Base-by-base conservation (phyloP, 2,329 filamentous ascomycete species). In the Penicillium sp. region DNA sequence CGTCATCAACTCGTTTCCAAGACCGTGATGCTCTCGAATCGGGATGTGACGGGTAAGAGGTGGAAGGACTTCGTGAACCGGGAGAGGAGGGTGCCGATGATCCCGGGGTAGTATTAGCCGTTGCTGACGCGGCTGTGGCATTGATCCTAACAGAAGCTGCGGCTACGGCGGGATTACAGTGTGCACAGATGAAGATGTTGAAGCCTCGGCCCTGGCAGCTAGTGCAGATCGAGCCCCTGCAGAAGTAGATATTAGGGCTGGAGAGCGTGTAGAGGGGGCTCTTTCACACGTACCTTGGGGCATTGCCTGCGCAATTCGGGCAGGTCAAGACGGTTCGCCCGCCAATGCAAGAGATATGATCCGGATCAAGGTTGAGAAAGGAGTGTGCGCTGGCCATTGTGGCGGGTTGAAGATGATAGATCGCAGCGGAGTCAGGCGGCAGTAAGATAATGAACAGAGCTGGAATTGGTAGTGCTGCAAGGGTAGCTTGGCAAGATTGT, bases 291-390 rank as follows among this genome's bases (percentile, higher is more conserved):
- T 65, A 74, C 72, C 72, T 69, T 23, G 71, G 71, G 51, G 71
- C 69, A 56, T 74, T 72, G 0, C 72, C 72, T 18, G 72, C 72
- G 45, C 72, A 74, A 43, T 57, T 58, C n/a, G 64, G 64, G 56
- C 72, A 74, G 43, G 71, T 74, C 14, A 68, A 7, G 23, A 72
- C 68, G 5, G 66, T 70, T 41, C 62, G 62, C 3, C 72, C 71
- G 12, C 71, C 67, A 31, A 70, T 67, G 59, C 72, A 74, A 11
- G 67, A 69, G 7, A 59, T 66, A 45, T 73, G 71, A 4, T 59
- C 55, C 2, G 71, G 71, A 46, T 73, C 71, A 4, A 72, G 63
- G 25, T 62, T 49, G 35, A 67, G 23, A 20, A 61, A 31, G 12
- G 61, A 56, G 7, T 55, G 52, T 12, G 60, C 54, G 31, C 55